Base-by-base conservation (phyloP, 345 rosid species). In the Nephelium lappaceum region DNA sequence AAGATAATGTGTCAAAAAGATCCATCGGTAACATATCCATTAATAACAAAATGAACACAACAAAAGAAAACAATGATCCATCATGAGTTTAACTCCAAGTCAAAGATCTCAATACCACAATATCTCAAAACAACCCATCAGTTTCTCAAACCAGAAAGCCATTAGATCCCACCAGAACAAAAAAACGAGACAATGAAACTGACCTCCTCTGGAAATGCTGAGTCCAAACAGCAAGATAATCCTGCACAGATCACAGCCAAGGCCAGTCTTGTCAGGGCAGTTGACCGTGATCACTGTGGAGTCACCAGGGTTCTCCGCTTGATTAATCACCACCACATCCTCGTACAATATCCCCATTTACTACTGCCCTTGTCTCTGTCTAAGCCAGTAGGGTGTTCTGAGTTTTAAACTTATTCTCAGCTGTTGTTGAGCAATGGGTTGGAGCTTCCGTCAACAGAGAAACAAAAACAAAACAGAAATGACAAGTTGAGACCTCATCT, bases 211-310 rank as follows among this genome's bases (percentile, higher is more conserved):
- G 73, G 76, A 72, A 77, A 91, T 88, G 89, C 95, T 91, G 49
- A 88, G 58, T 0, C 90, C 89, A 85, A 89, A 91, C 2, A 83
- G 86, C 84, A 91, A 84, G 43, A 89, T 82, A 71, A 87, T 61
- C 84, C 95, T 83, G 81, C 93, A 88, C 84, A 91, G 74, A 79
- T 91, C 95, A 85, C 91, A 91, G 31, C 95, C 95, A 36, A 89
- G 81, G 6, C 95, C 93, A 36, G 92, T 89, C 81, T 91, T 91
- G 68, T 91, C 95, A 23, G 93, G 91, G 51, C 95, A 91, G 81
- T 88, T 91, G 15, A 91, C 90, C 0, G 93, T 85, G 71, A 91
- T 84, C 72, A 86, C 84, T 77, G 90, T 86, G 27, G 77, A 36
- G 55, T 83, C 90, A 36, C 84, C 88, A 7, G 79, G 75, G 45